phyloP scores from a whole-genome alignment of 768 basidiomycete genomes.

The Boletus rubropictus region DNA sequence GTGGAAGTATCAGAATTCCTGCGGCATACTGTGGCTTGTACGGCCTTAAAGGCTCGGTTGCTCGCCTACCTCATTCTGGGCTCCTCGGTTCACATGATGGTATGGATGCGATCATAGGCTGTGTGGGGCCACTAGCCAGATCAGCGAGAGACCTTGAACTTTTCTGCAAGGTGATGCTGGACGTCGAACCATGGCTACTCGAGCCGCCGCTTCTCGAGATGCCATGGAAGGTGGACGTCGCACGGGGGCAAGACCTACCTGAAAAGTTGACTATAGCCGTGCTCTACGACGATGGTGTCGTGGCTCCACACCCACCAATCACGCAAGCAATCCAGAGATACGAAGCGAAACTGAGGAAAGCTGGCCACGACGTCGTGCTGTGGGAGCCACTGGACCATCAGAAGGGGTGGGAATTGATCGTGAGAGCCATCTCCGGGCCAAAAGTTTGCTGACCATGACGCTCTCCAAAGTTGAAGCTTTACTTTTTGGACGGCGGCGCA shows the following conservation, averaged over 20 bases:
- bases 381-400: slow-evolving; percentile 44
- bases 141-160: slow-evolving; percentile 46
- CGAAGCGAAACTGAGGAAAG: slow-evolving; percentile 36
- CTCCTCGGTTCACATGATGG: slow-evolving; percentile 46
- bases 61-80: slow-evolving; percentile 47
- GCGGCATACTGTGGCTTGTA: slow-evolving; percentile 40
- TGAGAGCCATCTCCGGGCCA: slow-evolving; percentile 13
- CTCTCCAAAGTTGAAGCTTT: slow-evolving; percentile 37
- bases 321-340: slow-evolving; percentile 35
- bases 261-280: slow-evolving; percentile 41
- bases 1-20: slow-evolving; percentile 41
- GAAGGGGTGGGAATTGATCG: slow-evolving; percentile 43
- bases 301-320: slow-evolving; percentile 46
- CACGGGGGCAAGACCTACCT: slow-evolving; percentile 35
- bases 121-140: slow-evolving; percentile 43
- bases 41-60: slow-evolving; percentile 43
- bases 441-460: slow-evolving; percentile 15
- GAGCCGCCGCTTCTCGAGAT: slow-evolving; percentile 46
- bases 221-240: slow-evolving; percentile 42
- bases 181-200: slow-evolving; percentile 40
- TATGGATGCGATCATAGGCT: slow-evolving; percentile 49
- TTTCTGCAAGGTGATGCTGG: slow-evolving; percentile 44
- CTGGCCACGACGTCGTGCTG: slow-evolving; percentile 48
- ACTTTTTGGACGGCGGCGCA: slow-evolving; percentile 44
- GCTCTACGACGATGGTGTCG: slow-evolving; percentile 48